Base-by-base conservation (phyloP, 768 basidiomycete genomes). In the Auriculariales sp. region DNA sequence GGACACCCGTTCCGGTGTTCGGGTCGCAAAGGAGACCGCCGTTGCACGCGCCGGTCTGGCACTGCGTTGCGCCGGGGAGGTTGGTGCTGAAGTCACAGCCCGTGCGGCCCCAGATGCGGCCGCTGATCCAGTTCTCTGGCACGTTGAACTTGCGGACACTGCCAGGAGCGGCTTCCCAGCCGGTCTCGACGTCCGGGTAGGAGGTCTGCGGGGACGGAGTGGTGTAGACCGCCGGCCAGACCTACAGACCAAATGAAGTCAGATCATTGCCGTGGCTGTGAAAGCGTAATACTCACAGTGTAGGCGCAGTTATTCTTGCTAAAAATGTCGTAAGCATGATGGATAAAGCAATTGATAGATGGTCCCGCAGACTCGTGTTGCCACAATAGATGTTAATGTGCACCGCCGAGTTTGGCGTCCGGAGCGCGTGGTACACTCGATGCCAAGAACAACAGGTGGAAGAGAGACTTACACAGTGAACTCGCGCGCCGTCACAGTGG, bases 171-270 rank as follows among this genome's bases (percentile, higher is more conserved):
- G 39, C 39, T 25, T 44, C 39, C 39, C 39, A 44, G 15, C 39
- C 39, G 14, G 39, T 58, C 9, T 29, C 46, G 30, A 46, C 46
- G 39, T 28, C 34, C 34, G 50, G 49, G 27, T n/a, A n/a, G 15
- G 36, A 15, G 32, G 42, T 22, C 47, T 50, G 3, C 28, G 50
- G 32, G 49, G 52, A 19, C 49, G 39, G 39, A 4, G 39, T 52
- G n/a, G 55, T 50, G 50, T 52, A 56, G 17, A 53, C 46, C 1
- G 55, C 55, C 4, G 30, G 48, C 49, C 49, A 50, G 36, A 50
- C n/a, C n/a, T n/a, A n/a, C n/a, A n/a, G n/a, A n/a, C n/a, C n/a
- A n/a, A n/a, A n/a, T n/a, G n/a, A n/a, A n/a, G n/a, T n/a, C n/a
- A n/a, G n/a, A n/a, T n/a, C n/a, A n/a, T n/a, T n/a, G n/a, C n/a